These are phyloP conservation scores for Pseudozyma hubeiensis DNA, from an alignment of 1,284 basidiomycete genomes.

Conservation along the genomic window DNA sequence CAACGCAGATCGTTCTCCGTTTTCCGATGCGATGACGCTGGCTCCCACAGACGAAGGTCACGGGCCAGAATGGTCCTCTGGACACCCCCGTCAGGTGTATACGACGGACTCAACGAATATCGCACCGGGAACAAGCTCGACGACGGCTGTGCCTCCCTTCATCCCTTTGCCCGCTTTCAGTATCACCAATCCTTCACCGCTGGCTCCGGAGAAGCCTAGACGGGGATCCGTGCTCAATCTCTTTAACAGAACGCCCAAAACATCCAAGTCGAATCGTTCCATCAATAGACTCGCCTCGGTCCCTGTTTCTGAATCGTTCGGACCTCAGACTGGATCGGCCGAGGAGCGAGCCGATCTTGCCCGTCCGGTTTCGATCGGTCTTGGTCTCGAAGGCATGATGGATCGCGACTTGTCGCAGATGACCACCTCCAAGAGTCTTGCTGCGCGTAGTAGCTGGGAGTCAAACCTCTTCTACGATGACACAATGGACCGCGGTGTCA, in stretches of 20 bases:
- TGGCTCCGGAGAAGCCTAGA: constrained; percentile 31
- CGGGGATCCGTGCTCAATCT: constrained; percentile 32
- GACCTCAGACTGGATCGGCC: background rate
- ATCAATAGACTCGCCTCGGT: constrained; percentile 18
- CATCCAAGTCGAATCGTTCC: constrained; percentile 20
- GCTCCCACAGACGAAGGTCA: constrained; percentile 39
- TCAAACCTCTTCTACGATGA: constrained; percentile 54
- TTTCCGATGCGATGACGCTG: constrained; percentile 43
- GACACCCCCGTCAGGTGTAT: constrained; percentile 18
- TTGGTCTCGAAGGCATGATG: constrained; percentile 43
- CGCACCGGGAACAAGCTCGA: constrained; percentile 1
- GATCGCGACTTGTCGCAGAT: constrained; percentile 42
- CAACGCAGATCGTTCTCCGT: constrained; percentile 22
- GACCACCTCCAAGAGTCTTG: constrained; percentile 41
- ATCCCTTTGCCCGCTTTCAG: constrained; percentile 25
- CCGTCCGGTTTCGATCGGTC: constrained; percentile 35
- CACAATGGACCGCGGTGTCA: constrained; percentile 26
- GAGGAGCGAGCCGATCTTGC: constrained; percentile 6
- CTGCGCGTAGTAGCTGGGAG: constrained; percentile 57
- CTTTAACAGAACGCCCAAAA: constrained; percentile 18
- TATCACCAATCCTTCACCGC: constrained; percentile 36
- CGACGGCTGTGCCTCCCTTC: background rate
- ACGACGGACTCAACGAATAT: constrained; percentile 13
- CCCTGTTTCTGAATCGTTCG: background rate
- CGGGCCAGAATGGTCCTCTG: constrained; percentile 3